Evolutionary conservation across 371 early-diverging fungal species (phyloP).

Genomic region (Zychaea mexicana): DNA sequence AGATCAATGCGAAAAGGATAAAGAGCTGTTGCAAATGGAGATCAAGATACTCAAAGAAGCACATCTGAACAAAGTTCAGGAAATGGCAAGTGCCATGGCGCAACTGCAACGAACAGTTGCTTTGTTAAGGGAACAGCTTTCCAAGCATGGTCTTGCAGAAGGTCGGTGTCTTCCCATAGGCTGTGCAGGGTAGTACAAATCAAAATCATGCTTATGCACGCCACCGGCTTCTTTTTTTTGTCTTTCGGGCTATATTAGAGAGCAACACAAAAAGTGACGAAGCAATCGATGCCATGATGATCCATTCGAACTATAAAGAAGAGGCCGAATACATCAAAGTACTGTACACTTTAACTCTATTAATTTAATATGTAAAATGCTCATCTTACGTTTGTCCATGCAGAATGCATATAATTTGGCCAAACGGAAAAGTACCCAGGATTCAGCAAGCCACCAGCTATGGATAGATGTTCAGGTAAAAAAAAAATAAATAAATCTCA

Average conservation of each 20-base stretch:
- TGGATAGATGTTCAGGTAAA: slow-evolving; percentile 34
- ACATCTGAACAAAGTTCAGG: slow-evolving; percentile 38
- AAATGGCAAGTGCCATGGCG: slow-evolving; percentile 27
- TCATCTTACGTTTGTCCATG: too few relatives aligned
- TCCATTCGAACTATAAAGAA: slow-evolving; percentile 17
- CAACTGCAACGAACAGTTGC: slow-evolving; percentile 20
- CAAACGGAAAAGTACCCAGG: slow-evolving; percentile 8
- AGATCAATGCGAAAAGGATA: slow-evolving; percentile 39
- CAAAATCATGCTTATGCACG: slow-evolving; percentile 1
- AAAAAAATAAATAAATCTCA: background rate
- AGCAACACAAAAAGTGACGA: slow-evolving; percentile 6
- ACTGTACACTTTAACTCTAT: too few relatives aligned
- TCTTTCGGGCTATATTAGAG: background rate
- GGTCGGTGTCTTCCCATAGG: slow-evolving; percentile 9
- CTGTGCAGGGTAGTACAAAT: slow-evolving; percentile 1
- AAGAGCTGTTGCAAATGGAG: slow-evolving; percentile 26
- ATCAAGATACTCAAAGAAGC: slow-evolving; percentile 33
- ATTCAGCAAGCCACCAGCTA: slow-evolving; percentile 15
- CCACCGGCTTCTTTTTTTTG: background rate
- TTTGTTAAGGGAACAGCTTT: slow-evolving; percentile 22
- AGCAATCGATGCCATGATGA: slow-evolving; percentile 5
- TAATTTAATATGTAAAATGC: background rate
- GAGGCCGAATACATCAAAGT: slow-evolving; percentile 39
- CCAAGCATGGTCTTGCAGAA: slow-evolving; percentile 26
- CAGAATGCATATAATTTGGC: slow-evolving; percentile 10